phyloP scores from a whole-genome alignment of 306 rosid genomes.

The Prinsepia uniflora region DNA sequence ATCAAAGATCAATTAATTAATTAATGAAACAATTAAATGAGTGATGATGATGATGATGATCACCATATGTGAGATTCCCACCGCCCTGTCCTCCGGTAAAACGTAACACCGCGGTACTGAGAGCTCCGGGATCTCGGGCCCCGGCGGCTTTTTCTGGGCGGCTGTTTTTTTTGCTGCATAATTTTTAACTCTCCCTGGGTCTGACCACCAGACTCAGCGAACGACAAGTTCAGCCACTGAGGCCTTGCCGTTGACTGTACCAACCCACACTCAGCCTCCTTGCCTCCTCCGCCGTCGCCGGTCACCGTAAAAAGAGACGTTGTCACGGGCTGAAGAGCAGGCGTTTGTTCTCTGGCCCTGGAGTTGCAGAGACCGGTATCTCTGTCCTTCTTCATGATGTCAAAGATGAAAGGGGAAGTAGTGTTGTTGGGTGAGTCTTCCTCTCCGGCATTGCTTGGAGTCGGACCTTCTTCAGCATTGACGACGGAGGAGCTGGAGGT shows the following conservation, averaged over 20 bases:
- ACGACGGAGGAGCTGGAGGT: conserved; percentile 45
- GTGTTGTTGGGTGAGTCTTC: conserved; percentile 28
- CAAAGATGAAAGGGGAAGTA: conserved; percentile 38
- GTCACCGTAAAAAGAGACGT: conserved; percentile 35
- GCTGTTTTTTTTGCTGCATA: conserved; percentile 37
- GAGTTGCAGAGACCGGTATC: background rate
- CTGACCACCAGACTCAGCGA: conserved; percentile 26
- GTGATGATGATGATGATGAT: background rate
- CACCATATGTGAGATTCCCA: conserved; percentile 74
- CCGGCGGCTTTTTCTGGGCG: conserved; percentile 43
- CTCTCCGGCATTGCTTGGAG: conserved; percentile 19
- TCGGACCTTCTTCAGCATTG: conserved; percentile 35
- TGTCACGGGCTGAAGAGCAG: conserved; percentile 21
- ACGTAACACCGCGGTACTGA: conserved; percentile 60
- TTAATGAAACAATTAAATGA: background rate
- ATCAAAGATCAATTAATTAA: conserved; percentile 5
- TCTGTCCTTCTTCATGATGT: conserved; percentile 33
- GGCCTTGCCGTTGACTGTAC: conserved; percentile 17
- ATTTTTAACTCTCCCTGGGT: conserved; percentile 27
- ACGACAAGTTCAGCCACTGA: conserved; percentile 49
- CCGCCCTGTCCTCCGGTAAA: conserved; percentile 59
- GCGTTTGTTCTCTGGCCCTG: background rate
- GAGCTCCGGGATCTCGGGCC: conserved; percentile 62
- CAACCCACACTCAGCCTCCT: conserved; percentile 14
- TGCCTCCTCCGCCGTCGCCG: conserved; percentile 23